Percentiles rank a stretch among this genome's conserved stretches.
phyloP scores from a whole-genome alignment of 495 filamentous ascomycete genomes.

The Alectoria sarmentosa region DNA sequence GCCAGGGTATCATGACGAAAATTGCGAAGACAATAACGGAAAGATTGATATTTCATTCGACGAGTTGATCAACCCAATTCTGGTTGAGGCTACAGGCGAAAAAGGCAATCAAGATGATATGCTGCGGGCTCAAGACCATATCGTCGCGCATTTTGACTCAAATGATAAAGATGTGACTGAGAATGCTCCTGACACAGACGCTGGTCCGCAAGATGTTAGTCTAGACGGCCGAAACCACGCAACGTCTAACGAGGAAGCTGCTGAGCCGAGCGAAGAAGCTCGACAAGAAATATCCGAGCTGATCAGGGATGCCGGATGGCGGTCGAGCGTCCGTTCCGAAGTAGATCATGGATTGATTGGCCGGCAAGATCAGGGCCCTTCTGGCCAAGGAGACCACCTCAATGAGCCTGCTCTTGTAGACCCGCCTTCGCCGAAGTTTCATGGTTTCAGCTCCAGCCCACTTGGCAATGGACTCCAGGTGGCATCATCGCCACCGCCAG shows the following conservation, averaged over 20 bases:
- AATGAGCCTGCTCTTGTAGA: constrained; percentile 16
- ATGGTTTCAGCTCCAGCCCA: constrained; percentile 32
- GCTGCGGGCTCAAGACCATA: background rate
- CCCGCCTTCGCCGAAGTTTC: constrained; percentile 26
- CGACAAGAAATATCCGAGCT: constrained; percentile 33
- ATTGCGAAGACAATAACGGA: constrained; percentile 47
- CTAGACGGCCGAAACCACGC: background rate
- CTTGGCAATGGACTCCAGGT: constrained; percentile 16
- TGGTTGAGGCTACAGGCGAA: constrained; percentile 44
- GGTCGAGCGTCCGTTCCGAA: constrained; percentile 33
- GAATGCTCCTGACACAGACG: constrained; percentile 1
- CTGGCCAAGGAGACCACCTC: constrained; percentile 3
- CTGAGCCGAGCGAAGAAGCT: constrained; percentile 23
- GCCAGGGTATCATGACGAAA: constrained; percentile 49
- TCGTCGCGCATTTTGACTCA: background rate
- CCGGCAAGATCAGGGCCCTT: constrained; percentile 12
- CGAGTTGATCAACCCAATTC: constrained; percentile 55
- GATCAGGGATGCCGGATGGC: constrained; percentile 38
- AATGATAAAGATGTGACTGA: background rate
- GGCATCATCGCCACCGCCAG: constrained; percentile 11
- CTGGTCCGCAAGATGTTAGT: background rate
- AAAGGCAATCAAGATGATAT: constrained; percentile 29
- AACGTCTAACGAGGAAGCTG: background rate
- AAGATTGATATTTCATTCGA: constrained; percentile 44
- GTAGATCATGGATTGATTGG: constrained; percentile 20